Evolutionary conservation across 1,139 yeast species (phyloP).

Genomic region (Protomyces arabidopsidicola): DNA sequence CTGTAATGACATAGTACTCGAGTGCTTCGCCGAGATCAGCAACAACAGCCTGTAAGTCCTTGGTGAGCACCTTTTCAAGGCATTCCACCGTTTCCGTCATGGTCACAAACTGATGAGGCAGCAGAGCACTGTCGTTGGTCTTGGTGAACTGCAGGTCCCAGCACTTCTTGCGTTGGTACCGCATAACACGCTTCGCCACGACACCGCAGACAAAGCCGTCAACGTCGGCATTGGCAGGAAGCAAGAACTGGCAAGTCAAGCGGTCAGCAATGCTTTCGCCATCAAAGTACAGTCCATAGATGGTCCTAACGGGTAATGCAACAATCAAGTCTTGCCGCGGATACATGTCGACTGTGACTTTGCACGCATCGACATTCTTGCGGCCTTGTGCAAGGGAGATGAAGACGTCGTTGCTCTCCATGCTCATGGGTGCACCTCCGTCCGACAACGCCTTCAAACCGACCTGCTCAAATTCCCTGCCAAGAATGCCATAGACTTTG

Average conservation of each 20-base stretch:
- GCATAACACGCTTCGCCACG: conserved; percentile 82
- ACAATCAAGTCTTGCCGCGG: conserved; percentile 78
- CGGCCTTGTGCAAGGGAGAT: conserved; percentile 88
- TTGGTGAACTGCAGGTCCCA: conserved; percentile 81
- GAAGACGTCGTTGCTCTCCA: conserved; percentile 67
- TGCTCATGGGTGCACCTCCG: conserved; percentile 44
- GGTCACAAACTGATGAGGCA: conserved; percentile 67
- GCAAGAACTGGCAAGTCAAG: conserved; percentile 4
- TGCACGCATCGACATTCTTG: conserved; percentile 60
- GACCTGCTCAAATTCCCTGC: conserved; percentile 69
- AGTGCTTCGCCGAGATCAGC: conserved; percentile 49
- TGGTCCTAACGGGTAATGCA: conserved; percentile 51
- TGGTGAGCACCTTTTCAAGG: conserved; percentile 58
- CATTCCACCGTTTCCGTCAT: conserved; percentile 87
- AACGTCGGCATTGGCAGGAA: conserved; percentile 23
- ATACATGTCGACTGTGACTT: conserved; percentile 58
- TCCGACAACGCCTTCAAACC: conserved; percentile 51
- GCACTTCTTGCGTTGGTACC: conserved; percentile 64
- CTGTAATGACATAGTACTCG: conserved; percentile 72
- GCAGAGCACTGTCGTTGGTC: conserved; percentile 54
- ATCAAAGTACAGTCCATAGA: conserved; percentile 29
- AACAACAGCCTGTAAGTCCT: conserved; percentile 51
- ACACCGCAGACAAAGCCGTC: conserved; percentile 72
- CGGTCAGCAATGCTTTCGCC: conserved; percentile 34
- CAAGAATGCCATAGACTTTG: conserved; percentile 43